These are phyloP conservation scores for Mortierella antarctica DNA, from an alignment of 192 early-diverging fungal species.

Conservation along the genomic window DNA sequence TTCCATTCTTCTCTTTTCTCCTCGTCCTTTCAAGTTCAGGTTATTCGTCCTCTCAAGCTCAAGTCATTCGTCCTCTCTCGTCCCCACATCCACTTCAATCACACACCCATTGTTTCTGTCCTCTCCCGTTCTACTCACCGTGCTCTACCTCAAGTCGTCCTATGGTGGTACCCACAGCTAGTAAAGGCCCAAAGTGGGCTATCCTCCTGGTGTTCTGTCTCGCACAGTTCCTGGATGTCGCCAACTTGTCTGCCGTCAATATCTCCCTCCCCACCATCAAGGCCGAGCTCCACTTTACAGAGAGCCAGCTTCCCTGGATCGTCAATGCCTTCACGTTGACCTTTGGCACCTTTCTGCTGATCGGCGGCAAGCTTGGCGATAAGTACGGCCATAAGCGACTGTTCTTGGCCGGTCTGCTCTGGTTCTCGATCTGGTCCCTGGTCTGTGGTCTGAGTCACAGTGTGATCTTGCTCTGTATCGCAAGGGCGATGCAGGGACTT, in stretches of 20 bases:
- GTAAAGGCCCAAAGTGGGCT: conserved; percentile 38
- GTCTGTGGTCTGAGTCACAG: conserved; percentile 40
- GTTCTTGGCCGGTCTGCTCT: conserved; percentile 42
- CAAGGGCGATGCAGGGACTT: conserved; percentile 51
- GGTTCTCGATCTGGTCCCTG: conserved; percentile 55
- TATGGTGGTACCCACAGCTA: conserved; percentile 17
- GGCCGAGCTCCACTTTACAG: conserved; percentile 42
- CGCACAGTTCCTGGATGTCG: conserved; percentile 52
- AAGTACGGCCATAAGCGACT: conserved; percentile 55
- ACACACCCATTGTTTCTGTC: conserved; percentile 6
- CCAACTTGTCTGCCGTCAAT: conserved; percentile 58
- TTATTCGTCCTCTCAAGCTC: background rate
- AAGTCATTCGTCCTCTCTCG: background rate
- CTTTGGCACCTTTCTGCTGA: conserved; percentile 55
- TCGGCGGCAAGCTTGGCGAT: conserved; percentile 55
- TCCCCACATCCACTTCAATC: conserved; percentile 20
- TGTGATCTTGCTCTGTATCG: conserved; percentile 43
- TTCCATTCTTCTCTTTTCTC: conserved; percentile 1
- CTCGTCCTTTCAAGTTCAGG: background rate
- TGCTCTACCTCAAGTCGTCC: background rate
- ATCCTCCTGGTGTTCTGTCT: conserved; percentile 52
- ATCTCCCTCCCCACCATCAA: conserved; percentile 55
- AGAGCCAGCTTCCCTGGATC: conserved; percentile 54
- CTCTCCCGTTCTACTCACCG: conserved; percentile 3
- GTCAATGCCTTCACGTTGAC: conserved; percentile 54